A percentile compares a stretch with the other conserved stretches of the same genome.
Evolutionary conservation across 768 basidiomycete genomes (phyloP).

Genomic region (Tephrocybe sp.): DNA sequence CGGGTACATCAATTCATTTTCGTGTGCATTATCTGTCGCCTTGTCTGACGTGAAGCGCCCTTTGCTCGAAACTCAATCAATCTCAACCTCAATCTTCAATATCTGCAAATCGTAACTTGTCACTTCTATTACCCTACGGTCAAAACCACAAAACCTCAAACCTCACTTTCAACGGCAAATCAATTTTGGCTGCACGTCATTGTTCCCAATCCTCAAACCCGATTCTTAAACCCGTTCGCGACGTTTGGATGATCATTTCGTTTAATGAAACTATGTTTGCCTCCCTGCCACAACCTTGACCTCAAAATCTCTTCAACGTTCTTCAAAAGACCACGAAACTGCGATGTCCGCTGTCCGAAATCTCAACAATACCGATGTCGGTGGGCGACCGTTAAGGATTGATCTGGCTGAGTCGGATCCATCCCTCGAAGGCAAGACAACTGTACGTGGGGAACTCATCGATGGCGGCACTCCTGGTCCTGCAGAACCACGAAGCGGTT

Average conservation of each 20-base stretch:
- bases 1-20: constrained; percentile 59
- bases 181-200: too few relatives aligned
- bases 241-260: too few relatives aligned
- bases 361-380: constrained; percentile 89
- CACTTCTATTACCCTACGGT: background rate
- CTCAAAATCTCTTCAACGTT: constrained; percentile 1
- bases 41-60: constrained; percentile 37
- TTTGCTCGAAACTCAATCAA: constrained; percentile 12
- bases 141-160: constrained; percentile 1
- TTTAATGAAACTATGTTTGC: too few relatives aligned
- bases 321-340: constrained; percentile 83
- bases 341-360: constrained; percentile 95
- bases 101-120: background rate
- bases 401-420: constrained; percentile 94
- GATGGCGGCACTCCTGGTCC: constrained; percentile 63
- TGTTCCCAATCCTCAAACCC: background rate
- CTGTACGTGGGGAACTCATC: constrained; percentile 78
- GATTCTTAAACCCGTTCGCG: background rate
- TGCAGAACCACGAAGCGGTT: constrained; percentile 52
- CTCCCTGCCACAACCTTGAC: too few relatives aligned
- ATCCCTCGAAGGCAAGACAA: constrained; percentile 88
- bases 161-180: background rate
- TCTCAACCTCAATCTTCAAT: constrained; percentile 9
- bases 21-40: constrained; percentile 21
- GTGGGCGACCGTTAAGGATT: constrained; percentile 89